Conservation (phyloP, 192 early-diverging fungal genomes). For the Entophlyctis luteolus region DNA sequence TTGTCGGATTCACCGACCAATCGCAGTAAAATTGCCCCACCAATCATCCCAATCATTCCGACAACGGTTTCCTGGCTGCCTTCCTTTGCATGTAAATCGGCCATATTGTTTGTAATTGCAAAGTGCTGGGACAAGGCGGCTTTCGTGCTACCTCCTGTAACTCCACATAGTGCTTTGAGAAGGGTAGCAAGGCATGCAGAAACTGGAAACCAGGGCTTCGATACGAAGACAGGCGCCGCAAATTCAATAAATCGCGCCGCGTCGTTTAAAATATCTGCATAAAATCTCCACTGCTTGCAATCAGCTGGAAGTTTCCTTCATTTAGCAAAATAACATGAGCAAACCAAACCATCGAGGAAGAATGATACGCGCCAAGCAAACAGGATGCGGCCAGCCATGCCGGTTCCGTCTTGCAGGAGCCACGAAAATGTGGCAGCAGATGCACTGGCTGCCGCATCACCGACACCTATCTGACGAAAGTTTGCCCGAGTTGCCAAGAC, state of each 20-base stretch:
- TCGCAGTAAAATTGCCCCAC: slow-evolving; percentile 6
- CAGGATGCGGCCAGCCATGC: slow-evolving; percentile 39
- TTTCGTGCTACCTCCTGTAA: slow-evolving; percentile 38
- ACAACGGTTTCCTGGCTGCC: slow-evolving; percentile 49
- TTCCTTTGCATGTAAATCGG: slow-evolving; percentile 46
- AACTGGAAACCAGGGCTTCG: slow-evolving; percentile 14
- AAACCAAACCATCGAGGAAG: slow-evolving; percentile 26
- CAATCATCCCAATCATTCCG: slow-evolving; percentile 35
- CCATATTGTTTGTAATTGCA: slow-evolving; percentile 36
- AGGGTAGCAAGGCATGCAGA: slow-evolving; percentile 26
- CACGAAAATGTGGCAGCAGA: slow-evolving; percentile 25
- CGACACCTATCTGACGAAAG: slow-evolving; percentile 33
- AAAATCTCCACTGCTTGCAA: slow-evolving; percentile 39
- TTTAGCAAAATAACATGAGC: too few relatives aligned
- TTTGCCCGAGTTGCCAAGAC: slow-evolving; percentile 31
- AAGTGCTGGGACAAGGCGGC: slow-evolving; percentile 42
- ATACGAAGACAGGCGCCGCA: slow-evolving; percentile 17
- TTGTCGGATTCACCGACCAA: neutral
- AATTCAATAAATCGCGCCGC: slow-evolving; percentile 30
- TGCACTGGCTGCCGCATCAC: slow-evolving; percentile 30
- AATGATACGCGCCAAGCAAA: slow-evolving; percentile 37
- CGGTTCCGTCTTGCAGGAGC: slow-evolving; percentile 39
- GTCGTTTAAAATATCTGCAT: slow-evolving; percentile 47
- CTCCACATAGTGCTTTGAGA: slow-evolving; percentile 33
- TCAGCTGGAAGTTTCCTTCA: slow-evolving; percentile 26